phyloP scores from a whole-genome alignment of 116 monocot species.

The Posidonia oceanica region DNA sequence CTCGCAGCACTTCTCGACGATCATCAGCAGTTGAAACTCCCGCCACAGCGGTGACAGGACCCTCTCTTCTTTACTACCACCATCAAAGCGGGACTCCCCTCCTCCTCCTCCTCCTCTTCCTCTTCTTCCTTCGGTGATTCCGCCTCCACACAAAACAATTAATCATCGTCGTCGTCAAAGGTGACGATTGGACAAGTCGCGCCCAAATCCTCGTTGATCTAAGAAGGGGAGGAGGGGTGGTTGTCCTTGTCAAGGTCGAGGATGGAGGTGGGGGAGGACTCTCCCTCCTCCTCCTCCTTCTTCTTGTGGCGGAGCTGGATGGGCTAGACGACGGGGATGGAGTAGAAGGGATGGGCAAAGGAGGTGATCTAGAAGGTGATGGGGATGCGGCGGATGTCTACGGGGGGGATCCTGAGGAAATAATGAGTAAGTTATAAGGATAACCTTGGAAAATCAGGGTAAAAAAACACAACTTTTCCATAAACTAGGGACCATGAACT shows the following conservation, averaged over 20 bases:
- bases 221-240: too few species aligned
- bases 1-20: constrained; percentile 54
- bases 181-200: neutral
- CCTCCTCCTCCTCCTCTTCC: neutral
- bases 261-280: too few species aligned
- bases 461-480: too few species aligned
- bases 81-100: neutral
- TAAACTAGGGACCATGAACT: too few species aligned
- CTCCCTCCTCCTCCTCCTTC: too few species aligned
- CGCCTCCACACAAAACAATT: neutral
- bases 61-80: constrained; percentile 32
- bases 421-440: too few species aligned
- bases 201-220: neutral
- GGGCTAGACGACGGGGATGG: constrained; percentile 48
- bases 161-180: neutral
- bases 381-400: constrained; percentile 12
- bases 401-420: constrained; percentile 35
- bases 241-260: too few species aligned
- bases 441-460: too few species aligned
- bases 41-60: constrained; percentile 46
- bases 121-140: too few species aligned
- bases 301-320: neutral
- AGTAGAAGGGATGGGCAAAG: constrained; percentile 2
- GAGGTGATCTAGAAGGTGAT: constrained; percentile 20
- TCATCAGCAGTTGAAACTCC: constrained; percentile 66